Base-by-base conservation (phyloP, 768 basidiomycete genomes). In the Hemileccinum impolitum region DNA sequence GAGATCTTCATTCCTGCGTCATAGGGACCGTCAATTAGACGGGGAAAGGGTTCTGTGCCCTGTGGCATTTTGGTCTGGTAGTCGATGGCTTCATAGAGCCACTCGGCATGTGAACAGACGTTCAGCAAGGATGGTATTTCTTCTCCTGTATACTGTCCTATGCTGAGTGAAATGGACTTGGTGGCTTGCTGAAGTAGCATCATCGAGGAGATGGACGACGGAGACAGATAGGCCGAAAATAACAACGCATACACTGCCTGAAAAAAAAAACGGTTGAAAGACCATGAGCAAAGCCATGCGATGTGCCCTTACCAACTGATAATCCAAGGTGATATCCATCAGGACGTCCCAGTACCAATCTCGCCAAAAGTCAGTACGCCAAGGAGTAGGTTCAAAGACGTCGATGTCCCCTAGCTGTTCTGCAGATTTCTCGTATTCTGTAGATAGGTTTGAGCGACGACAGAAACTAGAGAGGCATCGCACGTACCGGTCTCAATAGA, bases 321-420 rank as follows among this genome's bases (percentile, higher is more conserved):
- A 63, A 15, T 70, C 66, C 6, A 62, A 32, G 1, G 71, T 56
- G 32, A 72, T 28, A 6, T 50, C 53, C n/a, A 53, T 50, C 11
- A 66, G 37, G 13, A 72, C 30, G 5, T 59, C 55, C 75, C 75
- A 76, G 50, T 70, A 62, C 72, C 71, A 74, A 17, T 21, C 31
- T n/a, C 56, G 52, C 31, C 10, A 2, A 10, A 68, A 34, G 13
- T 30, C 48, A 18, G 34, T 38, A 14, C 50, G 28, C 54, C 47
- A 57, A 5, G 66, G 56, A 36, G 37, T 39, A 2, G 72, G 65
- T 12, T 66, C 64, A 8, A 67, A 61, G 9, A 59, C 52, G 23
- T 61, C 65, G 8, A 59, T 58, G 23, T 61, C 39, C 0, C 70
- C 72, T 7, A 77, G 55, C 3, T 42, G 34, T 6, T 64, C 48